Conservation (phyloP, 305 asterid species). For the Rubia tinctorum region DNA sequence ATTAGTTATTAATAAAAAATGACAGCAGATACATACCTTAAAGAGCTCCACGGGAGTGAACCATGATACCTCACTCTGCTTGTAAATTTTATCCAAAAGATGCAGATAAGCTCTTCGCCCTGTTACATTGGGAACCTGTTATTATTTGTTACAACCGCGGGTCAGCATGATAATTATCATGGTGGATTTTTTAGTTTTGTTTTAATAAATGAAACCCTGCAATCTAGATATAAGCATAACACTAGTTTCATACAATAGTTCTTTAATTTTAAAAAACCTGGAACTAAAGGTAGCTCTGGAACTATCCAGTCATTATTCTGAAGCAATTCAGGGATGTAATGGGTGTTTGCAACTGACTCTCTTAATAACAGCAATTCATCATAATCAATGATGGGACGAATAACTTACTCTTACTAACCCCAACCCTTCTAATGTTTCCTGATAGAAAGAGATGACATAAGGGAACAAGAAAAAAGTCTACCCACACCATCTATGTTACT, state of each 20-base stretch:
- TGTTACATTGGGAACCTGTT: slow-evolving; percentile 26
- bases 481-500: neutral
- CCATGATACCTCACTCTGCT: slow-evolving; percentile 91
- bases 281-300: neutral
- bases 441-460: neutral
- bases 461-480: neutral
- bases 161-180: neutral
- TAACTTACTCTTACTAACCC: neutral
- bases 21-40: slow-evolving; percentile 47
- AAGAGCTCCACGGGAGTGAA: slow-evolving; percentile 98
- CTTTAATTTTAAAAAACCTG: neutral
- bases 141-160: neutral
- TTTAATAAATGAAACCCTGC: neutral
- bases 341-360: neutral
- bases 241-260: neutral
- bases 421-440: neutral
- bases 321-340: neutral
- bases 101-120: slow-evolving; percentile 83
- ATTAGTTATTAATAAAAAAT: neutral
- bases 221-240: neutral
- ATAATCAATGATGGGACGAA: neutral
- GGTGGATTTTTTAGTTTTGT: neutral
- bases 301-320: neutral
- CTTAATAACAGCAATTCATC: neutral
- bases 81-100: slow-evolving; percentile 82